A percentile compares a stretch with the other conserved stretches of the same genome.
Conservation (phyloP, 345 rosid genomes). For the Eucalyptus albens region DNA sequence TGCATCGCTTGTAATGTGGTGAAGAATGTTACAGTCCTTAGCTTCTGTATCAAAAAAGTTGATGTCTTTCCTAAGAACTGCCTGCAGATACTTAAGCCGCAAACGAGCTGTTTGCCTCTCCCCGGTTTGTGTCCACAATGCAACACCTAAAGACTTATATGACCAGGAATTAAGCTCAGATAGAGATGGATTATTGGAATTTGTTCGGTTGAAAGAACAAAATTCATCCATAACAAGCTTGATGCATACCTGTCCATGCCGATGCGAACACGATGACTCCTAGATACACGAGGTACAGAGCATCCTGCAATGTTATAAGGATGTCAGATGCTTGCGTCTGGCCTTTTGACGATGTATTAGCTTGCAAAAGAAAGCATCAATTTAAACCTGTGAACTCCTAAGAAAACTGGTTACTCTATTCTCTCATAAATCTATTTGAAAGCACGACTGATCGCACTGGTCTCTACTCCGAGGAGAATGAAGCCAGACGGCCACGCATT, state of each 20-base stretch:
- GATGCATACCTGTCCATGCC: conserved; percentile 54
- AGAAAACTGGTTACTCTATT: background rate
- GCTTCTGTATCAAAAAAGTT: conserved; percentile 67
- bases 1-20: conserved; percentile 76
- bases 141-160: conserved; percentile 30
- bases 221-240: background rate
- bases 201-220: background rate
- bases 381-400: background rate
- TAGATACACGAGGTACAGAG: conserved; percentile 60
- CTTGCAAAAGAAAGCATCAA: background rate
- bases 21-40: conserved; percentile 49
- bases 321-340: background rate
- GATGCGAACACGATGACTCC: conserved; percentile 40
- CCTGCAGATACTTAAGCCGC: conserved; percentile 56
- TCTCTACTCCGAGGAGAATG: background rate
- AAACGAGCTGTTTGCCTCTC: conserved; percentile 76
- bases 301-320: conserved; percentile 23
- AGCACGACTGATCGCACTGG: background rate
- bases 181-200: background rate
- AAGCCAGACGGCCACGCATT: background rate
- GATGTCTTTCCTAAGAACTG: conserved; percentile 48
- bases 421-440: background rate
- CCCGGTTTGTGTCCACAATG: conserved; percentile 81
- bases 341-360: background rate
- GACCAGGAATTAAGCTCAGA: background rate